Evolutionary conservation across 306 rosid genomes (phyloP).

Genomic region (Trifolium dubium): DNA sequence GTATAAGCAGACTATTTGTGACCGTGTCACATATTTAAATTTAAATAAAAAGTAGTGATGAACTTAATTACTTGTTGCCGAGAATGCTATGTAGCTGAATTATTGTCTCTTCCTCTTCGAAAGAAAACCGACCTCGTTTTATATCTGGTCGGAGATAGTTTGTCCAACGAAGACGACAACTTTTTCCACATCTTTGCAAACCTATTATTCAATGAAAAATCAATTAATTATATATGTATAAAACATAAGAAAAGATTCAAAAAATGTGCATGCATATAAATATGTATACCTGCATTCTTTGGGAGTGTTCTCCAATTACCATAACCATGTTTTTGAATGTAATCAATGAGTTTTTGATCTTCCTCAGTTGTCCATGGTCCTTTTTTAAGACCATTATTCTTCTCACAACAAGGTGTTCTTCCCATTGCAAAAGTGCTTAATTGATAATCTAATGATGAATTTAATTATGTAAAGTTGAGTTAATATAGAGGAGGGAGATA

Average conservation of each 20-base stretch:
- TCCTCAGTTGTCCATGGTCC: conserved; percentile 98
- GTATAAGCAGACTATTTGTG: not conserved
- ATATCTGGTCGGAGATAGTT: conserved; percentile 96
- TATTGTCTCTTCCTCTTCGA: conserved; percentile 93
- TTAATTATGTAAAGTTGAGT: too few relatives aligned
- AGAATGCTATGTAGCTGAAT: conserved; percentile 86
- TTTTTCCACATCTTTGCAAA: conserved; percentile 94
- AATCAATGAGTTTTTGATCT: conserved; percentile 77
- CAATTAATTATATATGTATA: not conserved
- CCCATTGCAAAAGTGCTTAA: conserved; percentile 52
- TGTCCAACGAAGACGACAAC: conserved; percentile 97
- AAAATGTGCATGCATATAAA: too few relatives aligned
- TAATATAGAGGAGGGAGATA: not conserved
- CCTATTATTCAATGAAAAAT: conserved; percentile 46
- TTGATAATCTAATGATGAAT: too few relatives aligned
- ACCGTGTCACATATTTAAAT: too few relatives aligned
- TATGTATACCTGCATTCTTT: conserved; percentile 80
- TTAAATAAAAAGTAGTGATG: not conserved
- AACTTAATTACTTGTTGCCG: conserved; percentile 76
- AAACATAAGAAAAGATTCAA: not conserved
- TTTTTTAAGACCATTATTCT: conserved; percentile 82
- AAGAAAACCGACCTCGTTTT: conserved; percentile 85
- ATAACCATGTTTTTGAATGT: conserved; percentile 81
- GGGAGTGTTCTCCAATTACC: conserved; percentile 99
- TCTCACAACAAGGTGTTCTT: conserved; percentile 95